phyloP scores from a whole-genome alignment of 306 rosid genomes.

The Elaeagnus macrophylla region DNA sequence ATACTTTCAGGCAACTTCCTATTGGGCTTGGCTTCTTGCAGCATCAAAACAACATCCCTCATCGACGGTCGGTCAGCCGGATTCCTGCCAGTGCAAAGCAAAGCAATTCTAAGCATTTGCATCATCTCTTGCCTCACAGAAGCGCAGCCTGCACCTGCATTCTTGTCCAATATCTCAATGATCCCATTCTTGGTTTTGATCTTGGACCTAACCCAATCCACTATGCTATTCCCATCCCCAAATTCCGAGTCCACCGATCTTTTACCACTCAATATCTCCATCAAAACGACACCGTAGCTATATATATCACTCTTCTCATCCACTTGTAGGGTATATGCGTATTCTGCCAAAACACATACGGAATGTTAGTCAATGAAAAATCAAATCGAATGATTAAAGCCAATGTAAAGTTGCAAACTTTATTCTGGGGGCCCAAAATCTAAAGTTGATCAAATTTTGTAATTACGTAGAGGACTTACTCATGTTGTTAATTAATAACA shows the following conservation, averaged over 20 bases:
- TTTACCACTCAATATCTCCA: conserved; percentile 70
- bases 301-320: conserved; percentile 94
- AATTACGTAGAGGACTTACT: no score
- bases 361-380: no score
- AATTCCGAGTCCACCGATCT: conserved; percentile 58
- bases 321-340: conserved; percentile 82
- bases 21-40: conserved; percentile 71
- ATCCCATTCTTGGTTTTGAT: conserved; percentile 49
- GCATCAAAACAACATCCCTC: conserved; percentile 89
- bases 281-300: conserved; percentile 71
- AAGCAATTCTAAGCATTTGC: conserved; percentile 70
- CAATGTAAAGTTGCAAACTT: neutral
- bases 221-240: conserved; percentile 84
- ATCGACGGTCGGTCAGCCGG: conserved; percentile 80
- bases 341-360: conserved; percentile 38
- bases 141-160: conserved; percentile 53
- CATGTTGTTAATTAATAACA: no score
- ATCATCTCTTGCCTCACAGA: conserved; percentile 73
- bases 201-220: conserved; percentile 71
- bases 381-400: neutral
- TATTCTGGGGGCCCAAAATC: no score
- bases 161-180: conserved; percentile 47
- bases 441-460: no score
- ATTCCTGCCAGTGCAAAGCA: conserved; percentile 76
- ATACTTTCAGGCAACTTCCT: conserved; percentile 38